Conservation (phyloP, 192 early-diverging fungal genomes). For the Lobosporangium transversale region DNA sequence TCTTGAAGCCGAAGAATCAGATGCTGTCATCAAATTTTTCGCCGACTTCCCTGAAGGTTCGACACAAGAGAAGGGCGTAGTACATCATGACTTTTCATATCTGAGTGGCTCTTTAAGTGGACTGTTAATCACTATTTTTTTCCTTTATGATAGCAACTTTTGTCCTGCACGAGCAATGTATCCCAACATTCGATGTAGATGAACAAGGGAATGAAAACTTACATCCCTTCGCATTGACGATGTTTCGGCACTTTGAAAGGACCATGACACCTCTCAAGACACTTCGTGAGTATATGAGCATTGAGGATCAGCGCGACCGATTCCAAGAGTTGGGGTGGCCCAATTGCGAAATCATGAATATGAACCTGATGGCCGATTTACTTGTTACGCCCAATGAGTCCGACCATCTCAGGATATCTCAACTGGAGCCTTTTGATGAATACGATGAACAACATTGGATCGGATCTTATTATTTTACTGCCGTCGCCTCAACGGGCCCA, state of each 20-base stretch:
- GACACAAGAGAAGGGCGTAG: neutral
- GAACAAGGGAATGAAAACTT: slow-evolving; percentile 21
- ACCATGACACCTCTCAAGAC: slow-evolving; percentile 52
- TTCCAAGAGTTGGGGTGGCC: slow-evolving; percentile 28
- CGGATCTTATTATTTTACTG: slow-evolving; percentile 45
- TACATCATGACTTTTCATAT: too few relatives aligned
- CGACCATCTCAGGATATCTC: slow-evolving; percentile 27
- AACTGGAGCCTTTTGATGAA: slow-evolving; percentile 45
- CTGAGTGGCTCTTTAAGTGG: too few relatives aligned
- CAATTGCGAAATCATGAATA: slow-evolving; percentile 39
- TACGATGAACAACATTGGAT: slow-evolving; percentile 49
- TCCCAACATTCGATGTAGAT: slow-evolving; percentile 34
- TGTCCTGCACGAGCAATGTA: slow-evolving; percentile 45
- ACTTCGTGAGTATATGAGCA: slow-evolving; percentile 20
- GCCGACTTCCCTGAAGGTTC: slow-evolving; percentile 31
- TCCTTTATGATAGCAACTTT: slow-evolving; percentile 30
- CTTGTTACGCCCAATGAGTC: slow-evolving; percentile 14
- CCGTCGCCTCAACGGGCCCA: slow-evolving; percentile 19
- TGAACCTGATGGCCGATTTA: slow-evolving; percentile 36
- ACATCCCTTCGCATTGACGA: slow-evolving; percentile 37
- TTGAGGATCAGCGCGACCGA: slow-evolving; percentile 34
- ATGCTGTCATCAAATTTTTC: slow-evolving; percentile 40
- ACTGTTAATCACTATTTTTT: neutral
- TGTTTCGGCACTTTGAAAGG: slow-evolving; percentile 43
- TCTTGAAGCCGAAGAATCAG: slow-evolving; percentile 36